Conservation (phyloP, 768 basidiomycete genomes). For the Boletus rubroflammeus region DNA sequence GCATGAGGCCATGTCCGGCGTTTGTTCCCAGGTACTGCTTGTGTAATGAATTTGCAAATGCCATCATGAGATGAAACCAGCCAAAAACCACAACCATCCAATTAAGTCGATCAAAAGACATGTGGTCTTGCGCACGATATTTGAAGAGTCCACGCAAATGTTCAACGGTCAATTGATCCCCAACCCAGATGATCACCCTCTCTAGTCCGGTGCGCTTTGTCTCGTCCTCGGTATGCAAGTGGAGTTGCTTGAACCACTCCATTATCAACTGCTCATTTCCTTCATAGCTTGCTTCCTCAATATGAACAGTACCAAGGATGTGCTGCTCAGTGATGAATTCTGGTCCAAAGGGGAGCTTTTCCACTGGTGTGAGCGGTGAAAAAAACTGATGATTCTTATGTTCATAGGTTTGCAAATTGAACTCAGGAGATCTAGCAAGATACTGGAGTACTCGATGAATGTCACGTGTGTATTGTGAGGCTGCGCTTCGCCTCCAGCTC, state of each 20-base stretch:
- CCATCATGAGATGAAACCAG: too few species aligned
- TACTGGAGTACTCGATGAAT: slow-evolving; percentile 25
- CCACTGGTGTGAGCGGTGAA: slow-evolving; percentile 16
- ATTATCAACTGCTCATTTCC: slow-evolving; percentile 31
- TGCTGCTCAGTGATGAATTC: slow-evolving; percentile 32
- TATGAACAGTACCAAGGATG: slow-evolving; percentile 34
- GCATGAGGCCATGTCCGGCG: too few species aligned
- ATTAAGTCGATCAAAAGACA: too few species aligned
- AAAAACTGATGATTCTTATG: slow-evolving; percentile 15
- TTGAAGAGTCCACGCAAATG: slow-evolving; percentile 34
- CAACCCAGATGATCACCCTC: slow-evolving; percentile 31
- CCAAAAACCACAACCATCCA: too few species aligned
- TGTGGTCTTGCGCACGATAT: slow-evolving; percentile 6
- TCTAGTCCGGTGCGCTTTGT: slow-evolving; percentile 18
- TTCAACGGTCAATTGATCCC: slow-evolving; percentile 39
- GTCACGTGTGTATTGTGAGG: neutral
- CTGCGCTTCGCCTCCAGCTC: slow-evolving; percentile 4
- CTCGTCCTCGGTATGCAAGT: slow-evolving; percentile 20
- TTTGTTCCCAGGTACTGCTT: too few species aligned
- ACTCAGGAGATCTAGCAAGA: slow-evolving; percentile 28
- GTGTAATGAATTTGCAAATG: too few species aligned
- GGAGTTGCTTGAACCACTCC: too few species aligned
- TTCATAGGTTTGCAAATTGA: slow-evolving; percentile 1
- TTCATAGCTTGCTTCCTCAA: slow-evolving; percentile 40
- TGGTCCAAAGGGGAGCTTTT: slow-evolving; percentile 26